A percentile compares a stretch with the other conserved stretches of the same genome.
Conservation (phyloP, 441 rosid species). For the Pelargonium myrrhifolium region DNA sequence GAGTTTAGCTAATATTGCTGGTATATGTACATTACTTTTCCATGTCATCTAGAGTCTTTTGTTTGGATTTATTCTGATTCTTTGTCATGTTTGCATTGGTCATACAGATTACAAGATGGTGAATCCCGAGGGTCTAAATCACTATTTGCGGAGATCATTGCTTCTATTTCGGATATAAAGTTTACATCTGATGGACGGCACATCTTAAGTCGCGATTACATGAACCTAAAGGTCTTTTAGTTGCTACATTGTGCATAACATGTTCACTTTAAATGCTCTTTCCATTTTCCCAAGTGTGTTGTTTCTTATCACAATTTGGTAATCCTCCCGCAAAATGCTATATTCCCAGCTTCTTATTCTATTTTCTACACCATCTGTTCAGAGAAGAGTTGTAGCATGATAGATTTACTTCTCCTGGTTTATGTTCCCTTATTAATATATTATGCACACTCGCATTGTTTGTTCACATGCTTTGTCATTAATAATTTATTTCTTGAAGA, state of each 20-base stretch:
- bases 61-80: slow-evolving; percentile 15
- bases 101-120: slow-evolving; percentile 51
- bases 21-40: slow-evolving; percentile 5
- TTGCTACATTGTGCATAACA: background rate
- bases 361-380: background rate
- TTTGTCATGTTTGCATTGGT: slow-evolving; percentile 19
- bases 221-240: slow-evolving; percentile 52
- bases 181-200: slow-evolving; percentile 52
- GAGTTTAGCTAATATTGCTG: slow-evolving; percentile 24
- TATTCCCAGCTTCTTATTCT: background rate
- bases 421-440: background rate
- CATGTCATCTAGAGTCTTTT: background rate
- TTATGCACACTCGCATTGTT: background rate
- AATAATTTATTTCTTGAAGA: background rate
- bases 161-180: slow-evolving; percentile 59
- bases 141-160: slow-evolving; percentile 57
- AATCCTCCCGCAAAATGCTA: background rate
- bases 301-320: slow-evolving; percentile 6
- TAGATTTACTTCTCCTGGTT: background rate
- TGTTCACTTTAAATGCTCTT: slow-evolving; percentile 16
- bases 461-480: background rate
- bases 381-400: background rate
- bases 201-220: slow-evolving; percentile 61
- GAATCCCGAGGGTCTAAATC: slow-evolving; percentile 43
- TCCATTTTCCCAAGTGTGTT: slow-evolving; percentile 9